Evolutionary conservation across 805 yeast species (phyloP), one percentile per base, ranked within the genome.

Genomic region (Wickerhamomyces canadensis): DNA sequence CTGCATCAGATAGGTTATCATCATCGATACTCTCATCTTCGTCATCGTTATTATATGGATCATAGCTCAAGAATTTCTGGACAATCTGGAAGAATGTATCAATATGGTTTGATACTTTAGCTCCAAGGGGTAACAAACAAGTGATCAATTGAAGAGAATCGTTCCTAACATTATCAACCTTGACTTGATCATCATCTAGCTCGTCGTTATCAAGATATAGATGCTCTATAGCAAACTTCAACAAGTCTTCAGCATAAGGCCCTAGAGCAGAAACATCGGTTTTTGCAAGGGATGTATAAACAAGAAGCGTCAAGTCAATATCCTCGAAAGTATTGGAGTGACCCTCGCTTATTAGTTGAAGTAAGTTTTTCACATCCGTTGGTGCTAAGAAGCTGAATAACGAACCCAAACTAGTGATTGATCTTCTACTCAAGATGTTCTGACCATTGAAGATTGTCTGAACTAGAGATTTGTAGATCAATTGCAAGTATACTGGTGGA

Each of bases 361-460:
- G 28, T 35, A 54, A 34, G 37, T 40, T 21, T 15, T 48, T 37
- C 49, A 62, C 56, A 19, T 51, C 55, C 2, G 49, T 45, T 0
- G 41, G 42, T 6, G 58, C 33, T 21, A 64, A 36, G 29, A 56
- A 43, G 19, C 54, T 47, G n/a, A 66, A 52, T 14, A 74, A 50
- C n/a, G 51, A 48, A 6, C 74, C 77, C 15, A 74, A 57, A 0
- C 73, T 72, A n/a, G 62, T 56, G 16, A 74, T 65, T 0, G 78
- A 62, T 29, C 77, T 64, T 44, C 73, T 76, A 31, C 73, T 63
- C 15, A 74, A 62, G n/a, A 74, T 62, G 2, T 72, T 74, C 11
- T 57, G 54, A 12, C 64, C 66, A 15, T 50, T 50, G 36, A 62
- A 72, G 2, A 72, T 60, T 2, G 69, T 55, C 2, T 52, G 46